These are phyloP conservation scores for Rhizophagus prolifer DNA, from an alignment of 192 early-diverging fungal genomes.

Conservation along the genomic window DNA sequence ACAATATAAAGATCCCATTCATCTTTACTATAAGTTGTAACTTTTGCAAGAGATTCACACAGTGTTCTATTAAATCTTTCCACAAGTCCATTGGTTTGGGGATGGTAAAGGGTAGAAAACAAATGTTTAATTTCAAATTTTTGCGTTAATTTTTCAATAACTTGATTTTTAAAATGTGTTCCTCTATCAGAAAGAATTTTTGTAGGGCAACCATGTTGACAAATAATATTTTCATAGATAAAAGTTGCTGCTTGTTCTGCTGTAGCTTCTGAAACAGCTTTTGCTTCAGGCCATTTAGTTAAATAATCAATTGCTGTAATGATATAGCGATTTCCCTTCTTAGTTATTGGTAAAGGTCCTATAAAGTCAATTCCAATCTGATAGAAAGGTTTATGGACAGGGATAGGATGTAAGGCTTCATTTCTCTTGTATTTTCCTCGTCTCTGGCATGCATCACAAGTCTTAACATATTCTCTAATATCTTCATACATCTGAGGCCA, in stretches of 20 bases:
- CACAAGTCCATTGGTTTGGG: too few relatives aligned
- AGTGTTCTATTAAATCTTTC: too few relatives aligned
- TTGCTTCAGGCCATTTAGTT: slow-evolving; percentile 35
- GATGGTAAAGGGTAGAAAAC: too few relatives aligned
- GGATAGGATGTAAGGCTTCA: neutral
- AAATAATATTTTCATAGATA: too few relatives aligned
- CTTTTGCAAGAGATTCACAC: too few relatives aligned
- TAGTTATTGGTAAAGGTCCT: slow-evolving; percentile 1
- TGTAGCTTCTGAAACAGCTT: slow-evolving; percentile 24
- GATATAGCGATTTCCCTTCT: slow-evolving; percentile 26
- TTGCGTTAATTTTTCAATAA: too few relatives aligned
- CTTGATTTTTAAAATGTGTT: too few relatives aligned
- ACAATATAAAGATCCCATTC: neutral
- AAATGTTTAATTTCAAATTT: too few relatives aligned
- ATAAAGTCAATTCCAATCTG: slow-evolving; percentile 11
- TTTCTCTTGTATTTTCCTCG: neutral
- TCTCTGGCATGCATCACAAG: neutral
- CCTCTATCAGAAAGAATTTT: too few relatives aligned
- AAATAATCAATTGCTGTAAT: slow-evolving; percentile 33
- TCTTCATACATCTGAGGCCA: neutral
- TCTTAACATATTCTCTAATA: neutral
- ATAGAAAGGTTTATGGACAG: neutral
- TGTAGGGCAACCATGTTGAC: too few relatives aligned
- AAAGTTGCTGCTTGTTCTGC: too few relatives aligned
- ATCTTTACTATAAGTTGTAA: too few relatives aligned